Evolutionary conservation across 1,284 basidiomycete species (phyloP).

Genomic region (Crucibulum parvulum): DNA sequence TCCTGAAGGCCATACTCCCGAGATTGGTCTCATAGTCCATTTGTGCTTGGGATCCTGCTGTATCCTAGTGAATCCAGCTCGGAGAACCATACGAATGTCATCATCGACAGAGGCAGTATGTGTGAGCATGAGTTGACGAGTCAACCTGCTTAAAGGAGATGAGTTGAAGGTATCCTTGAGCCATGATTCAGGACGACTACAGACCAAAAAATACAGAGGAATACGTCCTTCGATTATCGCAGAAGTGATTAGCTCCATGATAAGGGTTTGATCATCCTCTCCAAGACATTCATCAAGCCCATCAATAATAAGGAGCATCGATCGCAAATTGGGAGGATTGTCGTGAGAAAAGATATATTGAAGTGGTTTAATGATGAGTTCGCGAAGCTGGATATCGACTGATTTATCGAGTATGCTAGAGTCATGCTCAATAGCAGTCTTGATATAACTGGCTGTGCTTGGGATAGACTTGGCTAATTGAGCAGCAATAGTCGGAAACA

Average conservation of each 20-base stretch:
- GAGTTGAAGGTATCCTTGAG: not conserved
- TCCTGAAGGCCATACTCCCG: not conserved
- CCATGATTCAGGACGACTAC: not conserved
- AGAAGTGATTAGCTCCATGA: not conserved
- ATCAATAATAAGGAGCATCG: slow-evolving; percentile 12
- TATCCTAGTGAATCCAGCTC: not conserved
- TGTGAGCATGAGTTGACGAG: not conserved
- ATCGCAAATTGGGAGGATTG: not conserved
- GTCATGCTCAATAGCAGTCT: not conserved
- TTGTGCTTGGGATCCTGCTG: not conserved
- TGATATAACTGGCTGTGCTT: too few relatives aligned
- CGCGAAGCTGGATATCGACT: not conserved
- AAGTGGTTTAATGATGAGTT: slow-evolving; percentile 3
- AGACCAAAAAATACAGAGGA: not conserved
- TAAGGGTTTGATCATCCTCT: not conserved
- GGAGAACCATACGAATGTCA: not conserved
- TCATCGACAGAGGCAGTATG: not conserved
- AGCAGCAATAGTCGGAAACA: slow-evolving; percentile 13
- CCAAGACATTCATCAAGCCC: slow-evolving; percentile 17
- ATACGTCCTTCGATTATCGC: not conserved
- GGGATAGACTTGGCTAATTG: slow-evolving; percentile 7
- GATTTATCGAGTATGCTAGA: not conserved
- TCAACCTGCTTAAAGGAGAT: not conserved
- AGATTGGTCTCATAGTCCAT: not conserved
- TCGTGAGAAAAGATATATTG: not conserved